Conservation (phyloP, 2,329 filamentous ascomycete species). For the Phoma sp. region DNA sequence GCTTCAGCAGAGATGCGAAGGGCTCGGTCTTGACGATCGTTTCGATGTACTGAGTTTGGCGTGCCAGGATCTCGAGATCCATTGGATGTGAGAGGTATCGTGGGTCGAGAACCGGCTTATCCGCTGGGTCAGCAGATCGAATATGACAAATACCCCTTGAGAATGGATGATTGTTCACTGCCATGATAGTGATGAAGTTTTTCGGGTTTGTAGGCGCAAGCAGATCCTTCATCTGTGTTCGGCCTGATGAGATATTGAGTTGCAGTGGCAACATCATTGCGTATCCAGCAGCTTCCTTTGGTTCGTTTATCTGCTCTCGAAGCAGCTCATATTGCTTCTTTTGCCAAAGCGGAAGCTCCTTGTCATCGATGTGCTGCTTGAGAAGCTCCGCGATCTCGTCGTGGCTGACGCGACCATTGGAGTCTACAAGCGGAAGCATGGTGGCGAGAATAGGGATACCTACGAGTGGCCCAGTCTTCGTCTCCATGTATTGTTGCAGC, state of each 20-base stretch:
- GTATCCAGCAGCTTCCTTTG: slow-evolving; percentile 2
- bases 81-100: slow-evolving; percentile 51
- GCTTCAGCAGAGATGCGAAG: slow-evolving; percentile 36
- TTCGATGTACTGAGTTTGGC: slow-evolving; percentile 39
- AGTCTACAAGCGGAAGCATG: slow-evolving; percentile 33
- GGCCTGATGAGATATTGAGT: slow-evolving; percentile 15
- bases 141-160: slow-evolving; percentile 51
- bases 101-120: slow-evolving; percentile 48
- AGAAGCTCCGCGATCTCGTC: not conserved
- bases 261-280: slow-evolving; percentile 18
- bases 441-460: slow-evolving; percentile 26
- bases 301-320: slow-evolving; percentile 1
- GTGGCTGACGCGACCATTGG: slow-evolving; percentile 15
- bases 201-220: slow-evolving; percentile 19
- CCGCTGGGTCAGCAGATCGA: slow-evolving; percentile 38
- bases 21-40: slow-evolving; percentile 32
- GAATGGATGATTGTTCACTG: slow-evolving; percentile 42
- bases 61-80: slow-evolving; percentile 49
- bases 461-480: slow-evolving; percentile 27
- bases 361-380: not conserved
- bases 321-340: slow-evolving; percentile 12
- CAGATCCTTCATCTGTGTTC: slow-evolving; percentile 16
- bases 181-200: slow-evolving; percentile 37
- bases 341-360: not conserved
- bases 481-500: slow-evolving; percentile 28